Conservation (phyloP, 1,284 basidiomycete genomes). For the Chiua sp. region DNA sequence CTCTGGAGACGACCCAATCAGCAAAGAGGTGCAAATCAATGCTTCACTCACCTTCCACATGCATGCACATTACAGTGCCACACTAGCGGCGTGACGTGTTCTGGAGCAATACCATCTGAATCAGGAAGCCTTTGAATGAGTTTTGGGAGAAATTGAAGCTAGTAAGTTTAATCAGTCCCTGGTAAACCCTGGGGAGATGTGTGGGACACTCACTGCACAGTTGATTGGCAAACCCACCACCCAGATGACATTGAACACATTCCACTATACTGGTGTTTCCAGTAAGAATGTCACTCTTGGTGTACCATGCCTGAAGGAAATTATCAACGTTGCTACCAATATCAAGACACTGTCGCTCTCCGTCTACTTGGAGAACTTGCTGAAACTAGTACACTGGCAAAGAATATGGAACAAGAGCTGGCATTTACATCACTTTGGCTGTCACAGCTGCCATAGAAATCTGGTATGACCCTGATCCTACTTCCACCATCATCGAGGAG, state of each 20-base stretch:
- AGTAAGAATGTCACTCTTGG: conserved; percentile 98
- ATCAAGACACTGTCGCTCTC: conserved; percentile 98
- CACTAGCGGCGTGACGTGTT: conserved; percentile 83
- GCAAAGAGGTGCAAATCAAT: conserved; percentile 83
- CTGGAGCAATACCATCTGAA: conserved; percentile 89
- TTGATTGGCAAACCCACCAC: conserved; percentile 99
- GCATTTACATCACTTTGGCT: conserved; percentile 96
- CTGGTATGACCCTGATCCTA: conserved; percentile 97
- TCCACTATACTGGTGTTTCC: conserved; percentile 99
- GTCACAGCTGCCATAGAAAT: conserved; percentile 97
- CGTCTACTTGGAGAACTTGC: conserved; percentile 88
- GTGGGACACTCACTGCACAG: conserved; percentile 96
- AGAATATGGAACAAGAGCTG: conserved; percentile 91
- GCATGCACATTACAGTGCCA: conserved; percentile 89
- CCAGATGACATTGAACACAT: conserved; percentile 98
- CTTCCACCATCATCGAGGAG: conserved; percentile 94
- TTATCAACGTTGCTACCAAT: conserved; percentile 98
- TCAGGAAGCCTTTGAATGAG: conserved; percentile 96
- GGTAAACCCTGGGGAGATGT: conserved; percentile 88
- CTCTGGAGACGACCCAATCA: conserved; percentile 83
- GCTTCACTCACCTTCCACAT: conserved; percentile 94
- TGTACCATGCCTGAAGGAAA: conserved; percentile 97
- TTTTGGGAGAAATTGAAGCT: conserved; percentile 94
- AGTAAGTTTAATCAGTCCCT: conserved; percentile 95
- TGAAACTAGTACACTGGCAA: conserved; percentile 65